These are phyloP conservation scores for Talaromyces nanjingensis DNA, from an alignment of 495 filamentous ascomycete species.

Conservation along the genomic window DNA sequence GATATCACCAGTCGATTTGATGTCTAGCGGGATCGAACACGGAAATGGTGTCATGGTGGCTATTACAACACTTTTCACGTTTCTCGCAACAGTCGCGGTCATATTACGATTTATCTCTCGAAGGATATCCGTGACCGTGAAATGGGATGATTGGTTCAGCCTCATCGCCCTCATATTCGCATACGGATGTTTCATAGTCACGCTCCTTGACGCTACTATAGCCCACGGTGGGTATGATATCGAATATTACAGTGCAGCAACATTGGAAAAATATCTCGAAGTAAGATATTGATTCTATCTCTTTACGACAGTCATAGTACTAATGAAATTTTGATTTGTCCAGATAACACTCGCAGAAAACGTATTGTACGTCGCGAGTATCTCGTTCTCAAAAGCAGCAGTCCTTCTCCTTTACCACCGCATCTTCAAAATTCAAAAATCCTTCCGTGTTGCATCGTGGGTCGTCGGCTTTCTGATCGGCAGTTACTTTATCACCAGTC, in stretches of 20 bases:
- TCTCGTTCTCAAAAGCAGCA: constrained; percentile 22
- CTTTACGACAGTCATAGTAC: constrained; percentile 1
- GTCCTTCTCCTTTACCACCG: constrained; percentile 37
- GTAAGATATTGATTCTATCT: constrained; percentile 1
- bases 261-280: constrained; percentile 1
- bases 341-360: constrained; percentile 23
- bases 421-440: constrained; percentile 29
- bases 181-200: constrained; percentile 1
- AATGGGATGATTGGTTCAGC: constrained; percentile 2
- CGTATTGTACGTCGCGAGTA: constrained; percentile 19
- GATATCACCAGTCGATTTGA: constrained; percentile 1
- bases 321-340: constrained; percentile 3
- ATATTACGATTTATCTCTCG: constrained; percentile 22
- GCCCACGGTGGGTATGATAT: constrained; percentile 1
- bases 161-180: not conserved
- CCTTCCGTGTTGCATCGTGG: constrained; percentile 29
- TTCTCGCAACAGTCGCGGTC: constrained; percentile 22
- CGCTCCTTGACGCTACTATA: not conserved
- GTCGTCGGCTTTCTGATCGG: constrained; percentile 29
- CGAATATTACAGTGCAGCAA: constrained; percentile 1
- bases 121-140: not conserved
- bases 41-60: constrained; percentile 2
- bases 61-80: constrained; percentile 2
- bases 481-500: constrained; percentile 30
- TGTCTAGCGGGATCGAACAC: constrained; percentile 1